phyloP scores from a whole-genome alignment of 2,329 filamentous ascomycete species.

The Arthrobotrys musiformis region DNA sequence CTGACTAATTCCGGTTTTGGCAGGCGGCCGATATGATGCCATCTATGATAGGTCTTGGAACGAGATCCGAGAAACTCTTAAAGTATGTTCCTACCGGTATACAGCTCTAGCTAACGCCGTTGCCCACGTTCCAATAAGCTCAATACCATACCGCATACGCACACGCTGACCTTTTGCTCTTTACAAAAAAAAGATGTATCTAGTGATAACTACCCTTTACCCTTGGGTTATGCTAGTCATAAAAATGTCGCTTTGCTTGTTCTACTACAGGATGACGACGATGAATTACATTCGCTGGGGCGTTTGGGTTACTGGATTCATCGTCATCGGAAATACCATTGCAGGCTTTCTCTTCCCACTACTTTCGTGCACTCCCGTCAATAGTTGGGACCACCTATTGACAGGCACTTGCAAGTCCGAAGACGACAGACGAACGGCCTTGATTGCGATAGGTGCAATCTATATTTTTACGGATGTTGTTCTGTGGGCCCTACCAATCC shows the following conservation, averaged over 20 bases:
- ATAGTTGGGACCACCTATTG: neutral
- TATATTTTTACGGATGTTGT: slow-evolving; percentile 32
- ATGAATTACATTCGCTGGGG: slow-evolving; percentile 8
- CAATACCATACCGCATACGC: too few relatives aligned
- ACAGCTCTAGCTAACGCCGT: too few relatives aligned
- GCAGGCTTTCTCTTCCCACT: neutral
- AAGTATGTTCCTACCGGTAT: neutral
- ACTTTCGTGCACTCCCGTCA: neutral
- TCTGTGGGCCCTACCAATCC: slow-evolving; percentile 33
- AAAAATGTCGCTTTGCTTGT: slow-evolving; percentile 16
- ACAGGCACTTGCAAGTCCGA: neutral
- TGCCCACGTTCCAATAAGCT: too few relatives aligned
- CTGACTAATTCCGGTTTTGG: neutral
- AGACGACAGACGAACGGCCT: neutral
- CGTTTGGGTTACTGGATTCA: neutral
- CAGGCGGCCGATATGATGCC: neutral
- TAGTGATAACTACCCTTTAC: neutral
- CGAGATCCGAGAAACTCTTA: neutral
- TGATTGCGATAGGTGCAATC: neutral
- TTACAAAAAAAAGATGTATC: neutral
- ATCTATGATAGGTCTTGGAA: slow-evolving; percentile 28
- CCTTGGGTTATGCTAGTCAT: slow-evolving; percentile 20
- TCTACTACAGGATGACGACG: slow-evolving; percentile 23
- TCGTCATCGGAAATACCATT: slow-evolving; percentile 9
- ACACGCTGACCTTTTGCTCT: too few relatives aligned